A percentile compares a stretch with the other conserved stretches of the same genome.
phyloP scores from a whole-genome alignment of 345 rosid species.

The Acer saccharum region DNA sequence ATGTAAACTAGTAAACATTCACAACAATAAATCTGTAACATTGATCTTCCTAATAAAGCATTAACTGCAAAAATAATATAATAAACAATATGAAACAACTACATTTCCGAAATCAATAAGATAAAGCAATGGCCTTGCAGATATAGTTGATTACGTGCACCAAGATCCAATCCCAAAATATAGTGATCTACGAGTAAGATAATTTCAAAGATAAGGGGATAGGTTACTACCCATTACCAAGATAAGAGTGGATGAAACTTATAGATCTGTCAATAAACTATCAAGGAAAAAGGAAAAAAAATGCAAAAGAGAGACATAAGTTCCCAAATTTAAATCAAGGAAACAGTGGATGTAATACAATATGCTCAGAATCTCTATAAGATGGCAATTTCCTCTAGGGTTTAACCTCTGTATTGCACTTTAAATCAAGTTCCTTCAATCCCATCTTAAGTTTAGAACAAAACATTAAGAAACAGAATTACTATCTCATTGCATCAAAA shows the following conservation, averaged over 20 bases:
- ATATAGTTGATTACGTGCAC: not conserved
- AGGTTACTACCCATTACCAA: not conserved
- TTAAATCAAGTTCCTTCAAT: not conserved
- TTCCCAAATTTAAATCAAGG: conserved; percentile 5
- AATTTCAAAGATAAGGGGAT: not conserved
- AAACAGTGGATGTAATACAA: not conserved
- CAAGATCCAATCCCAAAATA: not conserved
- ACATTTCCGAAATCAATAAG: not conserved
- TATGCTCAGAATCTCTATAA: not conserved
- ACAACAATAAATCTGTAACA: not conserved
- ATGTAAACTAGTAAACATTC: not conserved
- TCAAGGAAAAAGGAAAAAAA: not conserved
- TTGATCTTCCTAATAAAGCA: not conserved
- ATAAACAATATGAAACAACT: not conserved
- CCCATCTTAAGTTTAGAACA: not conserved
- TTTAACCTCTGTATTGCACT: not conserved
- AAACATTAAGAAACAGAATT: not conserved
- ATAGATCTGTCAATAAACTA: not conserved
- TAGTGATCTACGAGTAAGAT: not conserved
- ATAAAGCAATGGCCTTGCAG: not conserved
- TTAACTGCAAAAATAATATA: not conserved
- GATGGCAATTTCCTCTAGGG: not conserved
- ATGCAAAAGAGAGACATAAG: not conserved
- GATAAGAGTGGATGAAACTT: not conserved
- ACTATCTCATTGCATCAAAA: conserved; percentile 17